A percentile compares a stretch with the other conserved stretches of the same genome.
These are phyloP conservation scores for Fraxinus angustifolia DNA, from an alignment of 305 asterid genomes.

Conservation along the genomic window DNA sequence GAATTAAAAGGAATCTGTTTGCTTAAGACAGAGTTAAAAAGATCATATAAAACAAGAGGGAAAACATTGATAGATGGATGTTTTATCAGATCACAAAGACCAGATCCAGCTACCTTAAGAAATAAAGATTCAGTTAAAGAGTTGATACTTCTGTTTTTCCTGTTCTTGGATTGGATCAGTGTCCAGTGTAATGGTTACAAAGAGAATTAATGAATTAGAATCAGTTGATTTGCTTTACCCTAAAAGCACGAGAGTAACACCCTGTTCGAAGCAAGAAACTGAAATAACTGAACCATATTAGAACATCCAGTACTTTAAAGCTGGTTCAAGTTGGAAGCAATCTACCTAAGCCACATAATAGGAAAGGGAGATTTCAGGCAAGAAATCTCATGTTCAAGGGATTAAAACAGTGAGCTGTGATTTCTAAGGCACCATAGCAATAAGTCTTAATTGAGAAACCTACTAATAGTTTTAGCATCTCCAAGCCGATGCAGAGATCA, in stretches of 20 bases:
- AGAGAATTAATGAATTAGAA: conserved; percentile 20
- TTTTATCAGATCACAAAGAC: neutral
- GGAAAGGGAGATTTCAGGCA: conserved; percentile 30
- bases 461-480: conserved; percentile 32
- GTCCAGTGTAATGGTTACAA: conserved; percentile 1
- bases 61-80: neutral
- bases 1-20: neutral
- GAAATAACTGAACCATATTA: conserved; percentile 25
- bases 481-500: conserved; percentile 55
- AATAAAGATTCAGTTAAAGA: neutral
- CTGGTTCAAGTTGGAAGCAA: conserved; percentile 29
- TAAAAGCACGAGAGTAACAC: neutral
- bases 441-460: neutral
- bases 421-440: conserved; percentile 23
- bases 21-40: neutral
- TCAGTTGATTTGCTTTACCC: conserved; percentile 15
- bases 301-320: conserved; percentile 32
- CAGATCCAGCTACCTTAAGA: neutral
- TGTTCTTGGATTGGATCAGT: neutral
- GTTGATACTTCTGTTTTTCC: neutral
- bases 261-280: conserved; percentile 19
- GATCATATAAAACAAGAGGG: neutral
- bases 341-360: conserved; percentile 39
- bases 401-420: conserved; percentile 23
- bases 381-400: conserved; percentile 23